Evolutionary conservation across 2,329 filamentous ascomycete species (phyloP), one percentile per base, ranked within the genome.

Genomic region (Aureobasidium pullulans): DNA sequence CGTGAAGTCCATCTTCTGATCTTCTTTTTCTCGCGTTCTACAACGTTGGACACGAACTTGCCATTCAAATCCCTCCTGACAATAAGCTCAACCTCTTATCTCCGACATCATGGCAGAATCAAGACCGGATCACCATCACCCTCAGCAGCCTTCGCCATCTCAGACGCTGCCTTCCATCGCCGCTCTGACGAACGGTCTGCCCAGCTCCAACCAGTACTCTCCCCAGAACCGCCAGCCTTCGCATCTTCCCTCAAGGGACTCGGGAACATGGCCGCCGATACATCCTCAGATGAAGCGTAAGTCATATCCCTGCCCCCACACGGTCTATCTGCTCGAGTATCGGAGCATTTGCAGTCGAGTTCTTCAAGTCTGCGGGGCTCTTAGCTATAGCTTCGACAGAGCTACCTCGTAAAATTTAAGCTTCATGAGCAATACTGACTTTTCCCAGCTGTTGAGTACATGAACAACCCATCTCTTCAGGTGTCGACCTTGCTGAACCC

Each of bases 401-500:
- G 23, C 15, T 42, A 6, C 13, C 5, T 23, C 28, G 11, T 23
- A 34, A 32, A 31, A 39, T 16, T 29, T 29, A 11, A 52, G 7
- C 15, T 39, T 10, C 19, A n/a, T n/a, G 48, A 29, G 23, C 36
- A 52, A 31, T 10, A 28, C 48, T 52, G 13, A 52, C 16, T 48
- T 9, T 19, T 54, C 10, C 4, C 11, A 60, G 28, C 59, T 11
- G 39, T 49, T 23, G 56, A 56, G 49, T 47, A 53, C 19, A 39
- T 61, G 46, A 60, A 62, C 72, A 72, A 63, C 68, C 77, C 63
- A 68, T 64, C 75, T 40, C 69, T 79, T n/a, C 77, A 79, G 60
- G 71, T 80, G 11, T 75, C 77, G 46, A 79, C 76, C 1, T 72
- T 80, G 19, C 70, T 80, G 60, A 80, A 80, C 54, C 73, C 75